Base-by-base conservation (phyloP, 1,284 basidiomycete genomes). In the Rhizoctonia solani region DNA sequence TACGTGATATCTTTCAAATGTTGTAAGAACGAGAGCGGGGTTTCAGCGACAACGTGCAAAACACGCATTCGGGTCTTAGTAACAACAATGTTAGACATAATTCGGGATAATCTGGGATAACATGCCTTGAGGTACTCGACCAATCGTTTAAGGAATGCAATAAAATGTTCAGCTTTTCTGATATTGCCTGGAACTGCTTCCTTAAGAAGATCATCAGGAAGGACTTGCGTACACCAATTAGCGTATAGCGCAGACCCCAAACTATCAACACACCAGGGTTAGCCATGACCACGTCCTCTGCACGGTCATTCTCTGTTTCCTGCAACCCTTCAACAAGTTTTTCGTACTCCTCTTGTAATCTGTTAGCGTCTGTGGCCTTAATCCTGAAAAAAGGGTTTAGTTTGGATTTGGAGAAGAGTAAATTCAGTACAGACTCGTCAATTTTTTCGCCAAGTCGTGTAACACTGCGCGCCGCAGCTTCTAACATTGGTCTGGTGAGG, bases 1-100 rank as follows among this genome's bases (percentile, higher is more conserved):
- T 94, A 99, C 11, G 97, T 99, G 73, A 99, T 98, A 74, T 99
- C 97, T 78, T 98, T 99, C 54, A 99, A 82, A 79, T 99, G 97
- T 74, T 98, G 97, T 46, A 99, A 79, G 78, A 99, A 99, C 1
- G 95, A 98, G n/a, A 93, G 81, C 0, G 97, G 97, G 3, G 97
- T 99, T 77, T 99, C 97, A n/a, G 97, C 97, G 8, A 99, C 97
- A 70, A 99, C 97, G 75, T 99, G 97, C 25, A 99, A 81, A 13
- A 99, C 97, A 53, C 97, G 87, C 96, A 99, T 99, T 55, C 97
- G 86, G 6, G 97, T 99, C 93, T 95, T 70, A 32, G 55, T 19
- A 52, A 29, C n/a, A 47, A 30, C 47, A 32, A 41, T 56, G 42
- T 54, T 52, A 66, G 37, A 34, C n/a, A 34, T 53, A 25, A 70